These are phyloP conservation scores for Sporothrix euskadiensis DNA, from an alignment of 2,329 filamentous ascomycete species.

Conservation along the genomic window DNA sequence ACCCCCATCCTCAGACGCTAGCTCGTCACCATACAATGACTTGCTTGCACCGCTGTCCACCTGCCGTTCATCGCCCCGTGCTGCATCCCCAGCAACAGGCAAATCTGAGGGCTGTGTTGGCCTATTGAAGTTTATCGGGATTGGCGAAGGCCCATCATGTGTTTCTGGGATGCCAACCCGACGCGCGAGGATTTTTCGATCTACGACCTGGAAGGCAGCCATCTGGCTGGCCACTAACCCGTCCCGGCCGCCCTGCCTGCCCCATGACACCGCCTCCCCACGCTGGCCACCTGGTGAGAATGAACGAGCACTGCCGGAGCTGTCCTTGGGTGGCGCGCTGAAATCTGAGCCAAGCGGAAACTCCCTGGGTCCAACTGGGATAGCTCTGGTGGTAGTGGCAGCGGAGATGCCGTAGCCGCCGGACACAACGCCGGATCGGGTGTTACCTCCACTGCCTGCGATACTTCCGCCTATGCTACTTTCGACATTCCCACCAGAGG, in stretches of 20 bases:
- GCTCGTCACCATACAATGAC: slow-evolving; percentile 23
- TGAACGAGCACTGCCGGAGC: slow-evolving; percentile 39
- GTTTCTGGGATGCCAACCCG: slow-evolving; percentile 53
- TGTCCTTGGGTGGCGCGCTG: slow-evolving; percentile 38
- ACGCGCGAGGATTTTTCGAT: slow-evolving; percentile 61
- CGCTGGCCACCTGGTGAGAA: slow-evolving; percentile 45
- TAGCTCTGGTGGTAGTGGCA: slow-evolving; percentile 40
- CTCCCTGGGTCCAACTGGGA: slow-evolving; percentile 46
- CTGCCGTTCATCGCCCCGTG: neutral
- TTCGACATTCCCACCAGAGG: neutral
- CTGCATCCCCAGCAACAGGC: neutral
- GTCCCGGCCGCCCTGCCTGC: slow-evolving; percentile 37
- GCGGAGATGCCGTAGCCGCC: slow-evolving; percentile 38
- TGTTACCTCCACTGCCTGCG: neutral
- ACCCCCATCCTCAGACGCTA: slow-evolving; percentile 32
- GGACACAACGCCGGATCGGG: slow-evolving; percentile 4
- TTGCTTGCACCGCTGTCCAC: slow-evolving; percentile 16
- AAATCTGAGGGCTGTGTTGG: slow-evolving; percentile 32
- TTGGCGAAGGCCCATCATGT: slow-evolving; percentile 44
- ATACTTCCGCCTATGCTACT: neutral
- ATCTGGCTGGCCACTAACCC: slow-evolving; percentile 52
- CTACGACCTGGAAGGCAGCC: slow-evolving; percentile 63
- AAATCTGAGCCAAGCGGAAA: slow-evolving; percentile 43
- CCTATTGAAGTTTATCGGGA: slow-evolving; percentile 51
- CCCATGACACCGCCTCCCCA: slow-evolving; percentile 35